These are phyloP conservation scores for Candida maltosa DNA, from an alignment of 805 yeast species.

Conservation along the genomic window DNA sequence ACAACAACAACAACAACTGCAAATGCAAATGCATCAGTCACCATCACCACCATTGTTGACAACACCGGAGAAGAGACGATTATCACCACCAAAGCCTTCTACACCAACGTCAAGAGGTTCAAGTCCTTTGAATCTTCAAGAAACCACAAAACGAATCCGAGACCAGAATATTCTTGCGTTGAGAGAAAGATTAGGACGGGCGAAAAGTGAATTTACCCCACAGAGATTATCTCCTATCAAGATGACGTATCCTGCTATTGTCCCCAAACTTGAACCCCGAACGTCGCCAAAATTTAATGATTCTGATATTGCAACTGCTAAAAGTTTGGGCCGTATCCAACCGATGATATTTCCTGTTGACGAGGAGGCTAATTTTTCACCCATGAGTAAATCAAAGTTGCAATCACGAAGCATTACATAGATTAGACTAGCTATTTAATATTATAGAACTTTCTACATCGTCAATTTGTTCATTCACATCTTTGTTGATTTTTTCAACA, in stretches of 20 bases:
- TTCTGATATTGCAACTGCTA: constrained; percentile 2
- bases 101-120: constrained; percentile 24
- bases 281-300: constrained; percentile 2
- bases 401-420: not conserved
- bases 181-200: constrained; percentile 27
- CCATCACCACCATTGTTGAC: constrained; percentile 10
- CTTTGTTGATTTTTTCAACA: not conserved
- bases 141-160: constrained; percentile 34
- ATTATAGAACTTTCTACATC: not conserved
- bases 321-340: constrained; percentile 3
- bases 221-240: not conserved
- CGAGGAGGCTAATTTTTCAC: constrained; percentile 1
- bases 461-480: not conserved
- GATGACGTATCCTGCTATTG: too few species aligned
- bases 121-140: constrained; percentile 36
- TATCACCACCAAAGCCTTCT: constrained; percentile 1
- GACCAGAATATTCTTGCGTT: constrained; percentile 32
- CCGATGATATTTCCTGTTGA: constrained; percentile 6
- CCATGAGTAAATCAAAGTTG: not conserved
- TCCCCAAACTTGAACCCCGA: constrained; percentile 3
- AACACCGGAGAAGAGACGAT: constrained; percentile 33
- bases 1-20: constrained; percentile 4
- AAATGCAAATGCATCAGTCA: not conserved
- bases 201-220: constrained; percentile 16
- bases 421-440: not conserved